A percentile compares a stretch with the other conserved stretches of the same genome.
These are phyloP conservation scores for Suillus cothurnatus DNA, from an alignment of 768 basidiomycete genomes.

Conservation along the genomic window DNA sequence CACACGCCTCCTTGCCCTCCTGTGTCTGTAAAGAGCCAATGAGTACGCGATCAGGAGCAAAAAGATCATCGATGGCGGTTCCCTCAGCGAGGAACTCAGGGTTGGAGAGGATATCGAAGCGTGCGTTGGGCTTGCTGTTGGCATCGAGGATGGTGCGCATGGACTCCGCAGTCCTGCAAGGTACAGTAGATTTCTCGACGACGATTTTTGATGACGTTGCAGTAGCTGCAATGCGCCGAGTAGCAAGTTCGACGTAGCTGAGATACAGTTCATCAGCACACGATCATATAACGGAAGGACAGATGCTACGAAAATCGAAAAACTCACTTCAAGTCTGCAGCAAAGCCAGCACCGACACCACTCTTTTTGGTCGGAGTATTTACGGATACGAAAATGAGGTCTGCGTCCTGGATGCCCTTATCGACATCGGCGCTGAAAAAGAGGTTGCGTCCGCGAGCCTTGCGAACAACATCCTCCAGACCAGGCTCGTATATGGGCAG, in stretches of 20 bases:
- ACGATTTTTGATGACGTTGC: conserved; percentile 95
- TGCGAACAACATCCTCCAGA: conserved; percentile 85
- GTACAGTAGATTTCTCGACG: conserved; percentile 99
- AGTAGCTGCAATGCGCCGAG: conserved; percentile 92
- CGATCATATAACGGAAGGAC: conserved; percentile 7
- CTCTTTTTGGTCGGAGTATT: conserved; percentile 99
- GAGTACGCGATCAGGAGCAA: conserved; percentile 91
- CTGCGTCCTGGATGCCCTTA: conserved; percentile 89
- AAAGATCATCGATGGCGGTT: conserved; percentile 90
- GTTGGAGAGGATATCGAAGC: conserved; percentile 98
- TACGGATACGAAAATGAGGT: conserved; percentile 97
- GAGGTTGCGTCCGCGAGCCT: conserved; percentile 90
- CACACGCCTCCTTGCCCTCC: conserved; percentile 83
- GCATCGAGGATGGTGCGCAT: conserved; percentile 99
- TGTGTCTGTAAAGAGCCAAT: conserved; percentile 93
- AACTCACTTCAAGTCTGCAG: conserved; percentile 95
- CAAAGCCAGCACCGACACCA: conserved; percentile 96
- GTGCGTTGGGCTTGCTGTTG: conserved; percentile 89
- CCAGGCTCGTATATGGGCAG: conserved; percentile 99
- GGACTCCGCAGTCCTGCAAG: conserved; percentile 97
- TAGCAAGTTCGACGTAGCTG: conserved; percentile 97
- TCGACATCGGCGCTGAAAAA: conserved; percentile 98
- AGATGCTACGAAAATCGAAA: conserved; percentile 11
- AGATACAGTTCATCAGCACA: background rate
- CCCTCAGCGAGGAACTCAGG: conserved; percentile 99